Percentiles rank a stretch among this genome's conserved stretches.
phyloP scores from a whole-genome alignment of 2,329 filamentous ascomycete genomes.

The Hymenotorrendiella dingleyae region DNA sequence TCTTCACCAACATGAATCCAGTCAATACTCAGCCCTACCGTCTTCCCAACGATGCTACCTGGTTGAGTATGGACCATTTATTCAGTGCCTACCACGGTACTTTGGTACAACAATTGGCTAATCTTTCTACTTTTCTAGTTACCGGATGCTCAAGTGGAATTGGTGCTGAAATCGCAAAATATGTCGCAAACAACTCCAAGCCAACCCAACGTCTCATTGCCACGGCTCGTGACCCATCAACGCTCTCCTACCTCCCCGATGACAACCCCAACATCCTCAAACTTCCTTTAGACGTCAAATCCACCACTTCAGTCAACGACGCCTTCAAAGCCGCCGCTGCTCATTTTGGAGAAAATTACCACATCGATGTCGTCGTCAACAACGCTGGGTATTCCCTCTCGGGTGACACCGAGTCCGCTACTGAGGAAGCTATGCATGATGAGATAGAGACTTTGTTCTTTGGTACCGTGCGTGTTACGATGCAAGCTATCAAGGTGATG shows the following conservation, averaged over 20 bases:
- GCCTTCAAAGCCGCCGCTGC: slow-evolving; percentile 32
- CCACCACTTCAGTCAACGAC: slow-evolving; percentile 27
- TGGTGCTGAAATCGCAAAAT: slow-evolving; percentile 35
- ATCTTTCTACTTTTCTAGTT: slow-evolving; percentile 30
- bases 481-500: slow-evolving; percentile 34
- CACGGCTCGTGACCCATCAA: slow-evolving; percentile 39
- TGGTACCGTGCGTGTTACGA: slow-evolving; percentile 36
- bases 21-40: slow-evolving; percentile 30
- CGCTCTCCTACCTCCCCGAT: slow-evolving; percentile 37
- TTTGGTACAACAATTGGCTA: background rate
- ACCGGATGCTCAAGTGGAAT: slow-evolving; percentile 46
- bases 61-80: slow-evolving; percentile 37
- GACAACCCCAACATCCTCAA: slow-evolving; percentile 37
- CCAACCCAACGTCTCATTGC: slow-evolving; percentile 41
- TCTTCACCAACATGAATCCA: slow-evolving; percentile 24
- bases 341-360: slow-evolving; percentile 39
- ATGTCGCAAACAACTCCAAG: slow-evolving; percentile 34
- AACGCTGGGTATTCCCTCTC: slow-evolving; percentile 53
- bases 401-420: slow-evolving; percentile 45
- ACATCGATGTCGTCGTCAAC: slow-evolving; percentile 55
- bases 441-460: slow-evolving; percentile 41
- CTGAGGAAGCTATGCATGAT: slow-evolving; percentile 29
- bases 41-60: slow-evolving; percentile 34
- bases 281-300: slow-evolving; percentile 43
- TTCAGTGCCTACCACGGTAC: background rate